Percentiles rank a stretch among this genome's conserved stretches.
phyloP scores from a whole-genome alignment of 768 basidiomycete species.

The Pleurotus salmoneostramineus region DNA sequence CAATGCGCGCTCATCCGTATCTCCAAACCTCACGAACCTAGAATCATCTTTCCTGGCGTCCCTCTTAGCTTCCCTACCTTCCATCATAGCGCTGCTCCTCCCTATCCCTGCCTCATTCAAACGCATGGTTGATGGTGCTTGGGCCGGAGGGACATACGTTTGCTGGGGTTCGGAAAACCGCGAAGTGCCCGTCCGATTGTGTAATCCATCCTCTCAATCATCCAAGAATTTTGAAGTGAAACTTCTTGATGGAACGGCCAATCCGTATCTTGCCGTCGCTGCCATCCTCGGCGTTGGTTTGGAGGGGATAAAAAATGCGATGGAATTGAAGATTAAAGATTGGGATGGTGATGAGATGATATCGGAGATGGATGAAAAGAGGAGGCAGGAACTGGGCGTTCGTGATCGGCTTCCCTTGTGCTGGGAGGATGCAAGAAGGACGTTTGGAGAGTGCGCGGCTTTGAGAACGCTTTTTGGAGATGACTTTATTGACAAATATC shows the following conservation, averaged over 20 bases:
- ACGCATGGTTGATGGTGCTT: slow-evolving; percentile 61
- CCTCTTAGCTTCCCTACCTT: slow-evolving; percentile 53
- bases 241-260: slow-evolving; percentile 60
- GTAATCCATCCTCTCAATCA: slow-evolving; percentile 40
- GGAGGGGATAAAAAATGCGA: slow-evolving; percentile 39
- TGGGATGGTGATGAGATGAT: slow-evolving; percentile 28
- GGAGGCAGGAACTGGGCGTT: slow-evolving; percentile 43
- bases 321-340: slow-evolving; percentile 33
- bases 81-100: slow-evolving; percentile 52
- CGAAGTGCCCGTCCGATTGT: slow-evolving; percentile 60
- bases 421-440: background rate
- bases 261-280: slow-evolving; percentile 57
- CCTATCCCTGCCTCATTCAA: slow-evolving; percentile 60
- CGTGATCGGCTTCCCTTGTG: slow-evolving; percentile 46
- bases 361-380: slow-evolving; percentile 38
- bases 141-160: slow-evolving; percentile 70
- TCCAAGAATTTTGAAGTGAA: slow-evolving; percentile 63
- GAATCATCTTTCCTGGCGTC: slow-evolving; percentile 64
- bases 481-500: slow-evolving; percentile 41
- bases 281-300: slow-evolving; percentile 52
- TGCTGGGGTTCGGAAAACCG: slow-evolving; percentile 69
- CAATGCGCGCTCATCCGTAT: background rate
- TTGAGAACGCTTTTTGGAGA: slow-evolving; percentile 32
- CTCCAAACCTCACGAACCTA: slow-evolving; percentile 25
- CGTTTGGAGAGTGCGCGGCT: background rate